These are phyloP conservation scores for Xylariaceae sp. DNA, from an alignment of 2,329 filamentous ascomycete species.

Conservation along the genomic window DNA sequence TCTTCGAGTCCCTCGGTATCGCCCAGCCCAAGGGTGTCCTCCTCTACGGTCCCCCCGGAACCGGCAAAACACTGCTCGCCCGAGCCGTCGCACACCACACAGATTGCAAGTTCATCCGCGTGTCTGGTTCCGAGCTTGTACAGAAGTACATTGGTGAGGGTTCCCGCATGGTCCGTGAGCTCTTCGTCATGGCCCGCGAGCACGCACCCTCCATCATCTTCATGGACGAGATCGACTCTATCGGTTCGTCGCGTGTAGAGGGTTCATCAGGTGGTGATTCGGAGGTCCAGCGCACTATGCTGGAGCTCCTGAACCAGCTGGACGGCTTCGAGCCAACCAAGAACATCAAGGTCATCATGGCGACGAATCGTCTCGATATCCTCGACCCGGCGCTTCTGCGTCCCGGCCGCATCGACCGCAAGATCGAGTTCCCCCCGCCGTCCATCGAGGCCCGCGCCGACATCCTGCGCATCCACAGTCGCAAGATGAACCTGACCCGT, in stretches of 20 bases:
- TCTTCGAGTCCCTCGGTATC: constrained; percentile 98
- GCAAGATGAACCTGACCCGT: constrained; percentile 97
- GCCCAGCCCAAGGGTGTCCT: constrained; percentile 97
- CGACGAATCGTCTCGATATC: constrained; percentile 95
- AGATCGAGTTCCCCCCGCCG: constrained; percentile 97
- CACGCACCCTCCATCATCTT: constrained; percentile 99
- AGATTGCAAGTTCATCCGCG: constrained; percentile 98
- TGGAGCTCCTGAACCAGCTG: constrained; percentile 95
- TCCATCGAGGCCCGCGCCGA: constrained; percentile 94
- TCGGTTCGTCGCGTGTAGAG: constrained; percentile 94
- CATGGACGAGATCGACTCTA: constrained; percentile 99
- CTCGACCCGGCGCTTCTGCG: constrained; percentile 90
- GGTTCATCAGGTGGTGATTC: constrained; percentile 93
- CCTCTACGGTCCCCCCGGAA: constrained; percentile 93
- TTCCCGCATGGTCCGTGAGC: constrained; percentile 94
- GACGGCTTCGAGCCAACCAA: constrained; percentile 99
- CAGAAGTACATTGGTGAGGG: constrained; percentile 99
- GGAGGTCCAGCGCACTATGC: constrained; percentile 97
- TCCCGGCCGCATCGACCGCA: constrained; percentile 95
- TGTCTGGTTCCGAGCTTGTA: constrained; percentile 91
- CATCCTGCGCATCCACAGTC: constrained; percentile 93
- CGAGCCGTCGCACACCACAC: constrained; percentile 97
- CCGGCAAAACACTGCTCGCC: constrained; percentile 91
- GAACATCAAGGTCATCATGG: constrained; percentile 99
- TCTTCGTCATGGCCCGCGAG: constrained; percentile 98